Base-by-base conservation (phyloP, 495 filamentous ascomycete genomes). In the Aspergillus egyptiacus region DNA sequence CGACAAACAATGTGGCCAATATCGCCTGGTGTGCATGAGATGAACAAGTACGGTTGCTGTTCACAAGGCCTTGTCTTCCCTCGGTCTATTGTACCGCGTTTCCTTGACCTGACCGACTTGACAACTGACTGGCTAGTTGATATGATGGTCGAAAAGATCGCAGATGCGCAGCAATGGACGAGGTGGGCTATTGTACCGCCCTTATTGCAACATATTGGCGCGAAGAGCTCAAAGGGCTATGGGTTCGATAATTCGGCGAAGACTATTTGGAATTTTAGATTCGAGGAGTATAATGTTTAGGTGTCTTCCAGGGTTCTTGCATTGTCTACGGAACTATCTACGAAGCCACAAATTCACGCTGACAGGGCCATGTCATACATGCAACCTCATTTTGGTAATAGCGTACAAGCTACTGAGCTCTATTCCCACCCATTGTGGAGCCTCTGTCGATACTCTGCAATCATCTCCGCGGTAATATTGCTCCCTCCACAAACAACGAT, bases 401-500 rank as follows among this genome's bases (percentile, higher is more conserved):
- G n/a, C n/a, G n/a, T n/a, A n/a, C n/a, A n/a, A n/a, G n/a, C n/a
- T n/a, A n/a, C n/a, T n/a, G n/a, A n/a, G n/a, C n/a, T n/a, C 46
- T 48, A 57, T n/a, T 47, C 22, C 69, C 69, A 72, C 1, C 69
- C 67, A 25, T 54, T 38, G 18, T 60, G 44, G n/a, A 72, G 37
- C 46, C 48, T 48, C 66, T 73, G 58, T 55, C 70, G 73, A 64
- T 86, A 96, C 45, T 62, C 64, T 24, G 69, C 71, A 59, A 96
- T 59, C 57, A 82, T 79, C 30, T 86, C 79, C 9, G 83, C 57
- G 5, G 76, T 81, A 36, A 89, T 72, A 60, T 82, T 84, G 22
- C 74, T 81, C 11, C 91, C 91, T 0, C 91, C 91, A 64, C 91
- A 96, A 39, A 95, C 77, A 47, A 95, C 72, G 45, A 96, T 64